Conservation (phyloP, 2,329 filamentous ascomycete species). For the Penicillium sumatraense region DNA sequence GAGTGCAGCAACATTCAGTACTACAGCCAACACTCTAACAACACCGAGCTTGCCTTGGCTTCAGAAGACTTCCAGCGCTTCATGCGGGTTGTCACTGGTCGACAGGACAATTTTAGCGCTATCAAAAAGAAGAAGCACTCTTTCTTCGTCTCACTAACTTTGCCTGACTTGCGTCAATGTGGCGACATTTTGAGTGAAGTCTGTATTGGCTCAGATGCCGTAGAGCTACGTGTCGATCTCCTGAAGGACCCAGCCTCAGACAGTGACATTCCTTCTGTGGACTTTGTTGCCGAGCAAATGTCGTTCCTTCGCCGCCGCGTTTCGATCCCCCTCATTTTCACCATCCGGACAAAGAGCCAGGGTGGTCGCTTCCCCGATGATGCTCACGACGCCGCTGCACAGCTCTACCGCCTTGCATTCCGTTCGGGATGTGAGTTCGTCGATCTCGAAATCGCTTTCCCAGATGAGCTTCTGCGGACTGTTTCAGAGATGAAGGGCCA, state of each 20-base stretch:
- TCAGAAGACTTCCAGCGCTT: slow-evolving; percentile 76
- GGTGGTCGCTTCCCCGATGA: slow-evolving; percentile 86
- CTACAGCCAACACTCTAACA: slow-evolving; percentile 72
- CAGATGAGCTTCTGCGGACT: slow-evolving; percentile 72
- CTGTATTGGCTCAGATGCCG: slow-evolving; percentile 84
- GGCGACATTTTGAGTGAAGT: slow-evolving; percentile 70
- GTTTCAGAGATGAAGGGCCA: slow-evolving; percentile 71
- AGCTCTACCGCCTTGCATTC: slow-evolving; percentile 77
- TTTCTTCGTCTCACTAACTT: slow-evolving; percentile 91
- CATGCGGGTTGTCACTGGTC: slow-evolving; percentile 70
- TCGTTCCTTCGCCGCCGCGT: slow-evolving; percentile 75
- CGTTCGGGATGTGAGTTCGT: slow-evolving; percentile 89
- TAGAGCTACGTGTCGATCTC: slow-evolving; percentile 91
- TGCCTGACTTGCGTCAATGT: slow-evolving; percentile 72
- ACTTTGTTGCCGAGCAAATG: slow-evolving; percentile 82
- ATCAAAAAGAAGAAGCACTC: slow-evolving; percentile 71
- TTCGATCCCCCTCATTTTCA: slow-evolving; percentile 86
- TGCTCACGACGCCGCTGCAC: slow-evolving; percentile 69
- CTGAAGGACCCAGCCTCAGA: slow-evolving; percentile 70
- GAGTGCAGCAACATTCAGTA: slow-evolving; percentile 95
- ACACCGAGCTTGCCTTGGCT: slow-evolving; percentile 55
- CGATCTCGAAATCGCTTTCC: slow-evolving; percentile 87
- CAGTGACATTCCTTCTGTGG: slow-evolving; percentile 64
- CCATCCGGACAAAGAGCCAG: slow-evolving; percentile 81
- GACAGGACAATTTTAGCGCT: slow-evolving; percentile 56